Percentiles rank a stretch among this genome's conserved stretches.
Evolutionary conservation across 371 early-diverging fungal genomes (phyloP).

Genomic region (Gilbertella persicaria): DNA sequence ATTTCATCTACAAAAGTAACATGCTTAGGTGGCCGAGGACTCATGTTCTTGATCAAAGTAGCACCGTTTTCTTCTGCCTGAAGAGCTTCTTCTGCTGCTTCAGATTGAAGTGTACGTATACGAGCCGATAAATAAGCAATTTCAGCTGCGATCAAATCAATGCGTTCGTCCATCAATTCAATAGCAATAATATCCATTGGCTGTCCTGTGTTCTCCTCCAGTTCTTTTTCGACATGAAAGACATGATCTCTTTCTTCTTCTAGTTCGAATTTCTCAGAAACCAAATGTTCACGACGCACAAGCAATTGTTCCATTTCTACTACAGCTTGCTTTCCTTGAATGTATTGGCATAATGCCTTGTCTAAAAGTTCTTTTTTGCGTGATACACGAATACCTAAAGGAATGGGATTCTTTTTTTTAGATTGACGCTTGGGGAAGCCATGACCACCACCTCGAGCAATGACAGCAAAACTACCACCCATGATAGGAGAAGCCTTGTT

Average conservation of each 20-base stretch:
- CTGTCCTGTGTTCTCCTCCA: slow-evolving; percentile 43
- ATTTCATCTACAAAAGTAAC: slow-evolving; percentile 55
- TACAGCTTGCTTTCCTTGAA: slow-evolving; percentile 40
- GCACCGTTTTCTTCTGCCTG: slow-evolving; percentile 39
- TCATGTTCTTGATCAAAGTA: not conserved
- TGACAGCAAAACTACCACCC: slow-evolving; percentile 39
- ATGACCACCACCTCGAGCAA: slow-evolving; percentile 26
- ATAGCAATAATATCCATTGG: slow-evolving; percentile 43
- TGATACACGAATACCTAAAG: slow-evolving; percentile 17
- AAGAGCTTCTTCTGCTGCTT: slow-evolving; percentile 42
- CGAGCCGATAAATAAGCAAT: slow-evolving; percentile 67
- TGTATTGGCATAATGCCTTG: slow-evolving; percentile 40
- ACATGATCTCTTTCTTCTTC: slow-evolving; percentile 62
- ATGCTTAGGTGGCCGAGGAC: not conserved
- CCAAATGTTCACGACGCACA: slow-evolving; percentile 50
- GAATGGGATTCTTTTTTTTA: slow-evolving; percentile 17
- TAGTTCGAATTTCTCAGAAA: slow-evolving; percentile 62
- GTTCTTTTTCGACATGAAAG: slow-evolving; percentile 51
- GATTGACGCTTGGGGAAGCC: slow-evolving; percentile 18
- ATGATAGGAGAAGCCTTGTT: slow-evolving; percentile 34
- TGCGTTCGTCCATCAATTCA: slow-evolving; percentile 73
- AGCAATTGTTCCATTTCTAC: slow-evolving; percentile 32
- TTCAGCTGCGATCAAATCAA: slow-evolving; percentile 76
- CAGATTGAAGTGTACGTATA: slow-evolving; percentile 61
- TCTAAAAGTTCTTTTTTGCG: slow-evolving; percentile 57